Evolutionary conservation across 140 eudicot species (phyloP).

Genomic region (Cichorium intybus): DNA sequence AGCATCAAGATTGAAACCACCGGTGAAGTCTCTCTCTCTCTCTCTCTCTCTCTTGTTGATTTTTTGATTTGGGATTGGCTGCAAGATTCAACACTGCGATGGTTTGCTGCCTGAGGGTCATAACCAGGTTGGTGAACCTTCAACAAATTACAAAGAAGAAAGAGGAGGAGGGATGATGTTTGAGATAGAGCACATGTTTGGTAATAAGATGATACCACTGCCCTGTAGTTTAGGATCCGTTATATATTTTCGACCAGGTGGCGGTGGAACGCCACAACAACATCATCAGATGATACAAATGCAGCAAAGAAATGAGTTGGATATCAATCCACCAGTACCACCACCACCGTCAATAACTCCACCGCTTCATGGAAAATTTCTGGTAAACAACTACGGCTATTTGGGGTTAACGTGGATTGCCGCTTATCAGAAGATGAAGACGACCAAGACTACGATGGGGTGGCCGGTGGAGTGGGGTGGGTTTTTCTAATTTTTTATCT

Average conservation of each 20-base stretch:
- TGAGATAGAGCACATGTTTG: conserved; percentile 81
- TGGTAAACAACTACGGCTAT: conserved; percentile 69
- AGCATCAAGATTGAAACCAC: too few species aligned
- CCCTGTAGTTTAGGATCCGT: conserved; percentile 34
- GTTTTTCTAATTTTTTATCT: too few species aligned
- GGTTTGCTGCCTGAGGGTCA: background rate
- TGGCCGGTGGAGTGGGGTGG: too few species aligned
- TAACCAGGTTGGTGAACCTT: conserved; percentile 7
- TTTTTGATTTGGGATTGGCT: too few species aligned
- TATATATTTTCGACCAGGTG: conserved; percentile 35
- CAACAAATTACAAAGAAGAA: conserved; percentile 14
- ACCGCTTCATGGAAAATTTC: conserved; percentile 57
- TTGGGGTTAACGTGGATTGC: conserved; percentile 91
- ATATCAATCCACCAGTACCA: conserved; percentile 4
- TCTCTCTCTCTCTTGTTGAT: too few species aligned
- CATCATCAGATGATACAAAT: conserved; percentile 28
- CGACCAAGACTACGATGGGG: conserved; percentile 24
- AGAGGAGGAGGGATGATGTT: conserved; percentile 14
- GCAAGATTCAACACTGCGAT: too few species aligned
- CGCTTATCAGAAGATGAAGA: conserved; percentile 37
- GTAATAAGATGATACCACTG: conserved; percentile 30
- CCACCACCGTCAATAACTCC: conserved; percentile 36
- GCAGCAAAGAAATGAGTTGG: conserved; percentile 16
- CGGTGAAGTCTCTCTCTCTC: too few species aligned
- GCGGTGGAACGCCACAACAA: conserved; percentile 11